Conservation (phyloP, 2,329 filamentous ascomycete species). For the Corniculantispora saksenae region DNA sequence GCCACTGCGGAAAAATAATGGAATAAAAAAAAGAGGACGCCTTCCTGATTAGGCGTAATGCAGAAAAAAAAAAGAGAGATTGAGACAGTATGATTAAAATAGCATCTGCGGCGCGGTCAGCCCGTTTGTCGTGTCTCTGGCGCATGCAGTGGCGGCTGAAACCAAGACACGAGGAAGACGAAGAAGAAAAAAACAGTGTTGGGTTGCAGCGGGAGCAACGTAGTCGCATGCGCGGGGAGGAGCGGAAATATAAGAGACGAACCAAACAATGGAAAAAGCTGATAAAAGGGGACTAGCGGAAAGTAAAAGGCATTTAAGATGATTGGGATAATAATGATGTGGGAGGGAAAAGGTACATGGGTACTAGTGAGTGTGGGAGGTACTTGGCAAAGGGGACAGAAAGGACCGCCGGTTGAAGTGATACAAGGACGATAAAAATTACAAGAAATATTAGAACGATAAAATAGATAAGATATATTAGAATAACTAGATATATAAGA, state of each 20-base stretch:
- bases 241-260: conserved; percentile 10
- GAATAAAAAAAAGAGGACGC: background rate
- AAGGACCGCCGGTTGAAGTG: too few species aligned
- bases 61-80: background rate
- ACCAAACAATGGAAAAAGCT: background rate
- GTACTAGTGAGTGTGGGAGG: too few species aligned
- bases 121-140: background rate
- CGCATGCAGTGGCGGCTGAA: background rate
- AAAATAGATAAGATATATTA: too few species aligned
- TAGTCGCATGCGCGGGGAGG: conserved; percentile 8
- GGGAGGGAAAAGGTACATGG: too few species aligned
- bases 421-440: too few species aligned
- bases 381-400: too few species aligned
- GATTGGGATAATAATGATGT: too few species aligned
- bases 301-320: too few species aligned
- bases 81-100: background rate
- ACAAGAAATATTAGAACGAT: too few species aligned
- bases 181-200: background rate
- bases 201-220: background rate
- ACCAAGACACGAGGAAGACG: background rate
- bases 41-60: background rate
- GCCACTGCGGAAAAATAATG: too few species aligned
- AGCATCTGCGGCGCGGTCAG: too few species aligned
- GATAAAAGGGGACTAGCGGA: background rate
- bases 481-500: too few species aligned